Percentiles rank a stretch among this genome's conserved stretches.
phyloP scores from a whole-genome alignment of 345 rosid species.

The Hevea brasiliensis region DNA sequence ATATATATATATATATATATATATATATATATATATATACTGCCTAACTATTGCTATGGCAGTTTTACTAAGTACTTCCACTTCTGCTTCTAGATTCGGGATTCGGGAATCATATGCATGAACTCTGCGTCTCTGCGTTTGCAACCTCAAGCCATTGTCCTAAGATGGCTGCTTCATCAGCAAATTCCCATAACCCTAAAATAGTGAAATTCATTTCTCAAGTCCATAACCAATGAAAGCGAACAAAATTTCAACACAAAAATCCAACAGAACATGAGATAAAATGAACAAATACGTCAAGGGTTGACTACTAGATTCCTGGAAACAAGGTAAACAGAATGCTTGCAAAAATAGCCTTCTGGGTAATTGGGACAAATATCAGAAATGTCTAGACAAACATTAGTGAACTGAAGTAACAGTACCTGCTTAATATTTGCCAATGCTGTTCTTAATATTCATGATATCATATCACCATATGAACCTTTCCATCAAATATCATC shows the following conservation, averaged over 20 bases:
- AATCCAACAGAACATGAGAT: too few species aligned
- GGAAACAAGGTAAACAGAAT: too few species aligned
- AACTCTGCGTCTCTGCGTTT: background rate
- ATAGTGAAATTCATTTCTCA: background rate
- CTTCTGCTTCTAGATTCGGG: background rate
- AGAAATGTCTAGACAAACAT: background rate
- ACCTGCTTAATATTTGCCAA: constrained; percentile 15
- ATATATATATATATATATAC: too few species aligned
- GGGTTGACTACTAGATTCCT: too few species aligned
- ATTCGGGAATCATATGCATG: background rate
- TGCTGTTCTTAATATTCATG: constrained; percentile 25
- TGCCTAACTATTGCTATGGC: background rate
- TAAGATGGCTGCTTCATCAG: too few species aligned
- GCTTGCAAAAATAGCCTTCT: too few species aligned
- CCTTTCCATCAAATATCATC: constrained; percentile 76
- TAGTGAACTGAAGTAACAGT: background rate
- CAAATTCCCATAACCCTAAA: background rate
- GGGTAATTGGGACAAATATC: too few species aligned
- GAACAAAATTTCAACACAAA: background rate
- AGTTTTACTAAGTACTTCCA: background rate
- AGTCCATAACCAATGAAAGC: background rate
- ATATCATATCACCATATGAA: constrained; percentile 69
- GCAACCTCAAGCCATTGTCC: background rate
- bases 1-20: too few species aligned
- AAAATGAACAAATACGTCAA: too few species aligned